These are phyloP conservation scores for Yamadazyma kanchanaburiensis DNA, from an alignment of 1,139 yeast species.

Conservation along the genomic window DNA sequence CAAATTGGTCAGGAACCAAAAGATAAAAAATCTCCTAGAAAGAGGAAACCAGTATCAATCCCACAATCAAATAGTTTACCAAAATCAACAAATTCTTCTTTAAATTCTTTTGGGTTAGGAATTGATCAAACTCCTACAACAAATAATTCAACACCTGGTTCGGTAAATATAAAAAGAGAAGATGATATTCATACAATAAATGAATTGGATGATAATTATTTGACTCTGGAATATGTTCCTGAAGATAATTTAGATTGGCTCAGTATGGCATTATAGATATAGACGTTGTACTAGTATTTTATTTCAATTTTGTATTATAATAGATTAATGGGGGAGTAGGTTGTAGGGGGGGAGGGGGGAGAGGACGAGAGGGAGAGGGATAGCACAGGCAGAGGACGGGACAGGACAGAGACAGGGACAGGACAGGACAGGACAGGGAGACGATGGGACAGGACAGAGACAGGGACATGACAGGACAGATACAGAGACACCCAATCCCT, in stretches of 20 bases:
- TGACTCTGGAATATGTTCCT: conserved; percentile 14
- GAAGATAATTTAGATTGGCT: conserved; percentile 37
- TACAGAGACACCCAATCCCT: not conserved
- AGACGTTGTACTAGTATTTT: not conserved
- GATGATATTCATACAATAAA: conserved; percentile 16
- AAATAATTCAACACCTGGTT: conserved; percentile 10
- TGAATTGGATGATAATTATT: conserved; percentile 15
- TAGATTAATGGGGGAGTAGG: no score
- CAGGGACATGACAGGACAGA: no score
- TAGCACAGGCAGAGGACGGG: no score
- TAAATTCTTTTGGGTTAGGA: conserved; percentile 11
- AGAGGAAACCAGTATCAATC: conserved; percentile 12
- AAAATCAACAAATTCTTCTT: conserved; percentile 7
- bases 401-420: no score
- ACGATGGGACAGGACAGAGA: no score
- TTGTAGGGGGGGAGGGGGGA: no score
- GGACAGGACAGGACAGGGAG: no score
- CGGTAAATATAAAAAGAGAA: conserved; percentile 8
- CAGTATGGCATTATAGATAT: conserved; percentile 29
- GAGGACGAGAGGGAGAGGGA: no score
- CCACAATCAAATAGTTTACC: conserved; percentile 2
- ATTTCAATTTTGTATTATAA: not conserved
- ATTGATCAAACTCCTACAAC: conserved; percentile 9
- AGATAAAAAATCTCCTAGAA: conserved; percentile 14
- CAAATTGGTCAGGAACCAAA: conserved; percentile 2